Base-by-base conservation (phyloP, 2,329 filamentous ascomycete species). In the Penicillium sp. region DNA sequence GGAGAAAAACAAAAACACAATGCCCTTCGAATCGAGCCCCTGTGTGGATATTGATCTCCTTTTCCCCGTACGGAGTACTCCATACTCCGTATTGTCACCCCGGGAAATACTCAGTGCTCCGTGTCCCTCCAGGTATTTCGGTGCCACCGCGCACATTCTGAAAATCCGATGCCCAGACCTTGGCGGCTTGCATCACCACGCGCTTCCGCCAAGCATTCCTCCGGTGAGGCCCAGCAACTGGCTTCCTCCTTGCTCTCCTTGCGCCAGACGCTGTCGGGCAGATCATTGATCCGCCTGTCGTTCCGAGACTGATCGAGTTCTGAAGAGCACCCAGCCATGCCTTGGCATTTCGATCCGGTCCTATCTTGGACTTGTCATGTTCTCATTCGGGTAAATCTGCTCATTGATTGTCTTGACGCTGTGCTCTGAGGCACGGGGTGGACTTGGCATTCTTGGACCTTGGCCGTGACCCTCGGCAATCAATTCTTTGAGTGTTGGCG, bases 151-250 rank as follows among this genome's bases (percentile, higher is more conserved):
- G 40, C 53, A 44, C 39, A 48, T 55, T 55, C 49, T 55, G 43
- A 45, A 55, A 32, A 48, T 38, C 13, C 48, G 50, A 51, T 48
- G 49, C 49, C 49, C 27, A 53, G 53, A 18, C 31, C 53, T 55
- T 55, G 49, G 53, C 53, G 31, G 44, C 44, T 48, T n/a, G 31
- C 32, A 44, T 46, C 44, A 44, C 39, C 32, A 40, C 31, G 39
- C 53, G 48, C 48, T 45, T 11, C 24, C 40, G 49, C 53, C 53
- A 55, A 55, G 53, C 49, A 52, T 52, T 52, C 48, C 49, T 45
- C 43, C 38, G 38, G 44, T 43, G 31, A 43, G n/a, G 38, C 13
- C 50, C 14, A 29, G 45, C 32, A 16, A 51, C 32, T 36, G 36
- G 24, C 18, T 14, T 10, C 29, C 46, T 43, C 29, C 46, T 41